Percentiles rank a stretch among this genome's conserved stretches.
phyloP scores from a whole-genome alignment of 2,329 filamentous ascomycete species.

The Verticillium nubilum region DNA sequence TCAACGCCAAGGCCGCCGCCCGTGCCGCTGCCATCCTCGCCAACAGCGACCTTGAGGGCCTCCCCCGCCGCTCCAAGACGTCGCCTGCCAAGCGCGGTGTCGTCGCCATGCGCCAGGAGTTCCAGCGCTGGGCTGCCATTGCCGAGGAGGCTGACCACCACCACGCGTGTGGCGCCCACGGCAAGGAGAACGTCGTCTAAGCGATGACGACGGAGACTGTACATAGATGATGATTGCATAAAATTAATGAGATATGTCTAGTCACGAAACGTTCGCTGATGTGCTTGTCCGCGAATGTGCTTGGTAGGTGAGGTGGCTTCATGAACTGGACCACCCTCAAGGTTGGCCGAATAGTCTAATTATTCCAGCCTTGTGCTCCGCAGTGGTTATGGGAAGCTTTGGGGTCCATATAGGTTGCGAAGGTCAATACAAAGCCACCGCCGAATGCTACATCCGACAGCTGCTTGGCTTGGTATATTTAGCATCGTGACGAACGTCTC shows the following conservation, averaged over 20 bases:
- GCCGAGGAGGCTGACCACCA: conserved; percentile 10
- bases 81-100: conserved; percentile 12
- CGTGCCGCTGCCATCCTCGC: conserved; percentile 37
- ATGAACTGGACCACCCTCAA: no score
- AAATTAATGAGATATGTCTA: neutral
- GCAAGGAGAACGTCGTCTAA: conserved; percentile 2
- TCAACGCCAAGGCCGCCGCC: conserved; percentile 41
- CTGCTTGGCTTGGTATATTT: no score
- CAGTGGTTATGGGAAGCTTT: no score
- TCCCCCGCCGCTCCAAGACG: conserved; percentile 25
- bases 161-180: conserved; percentile 9
- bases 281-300: no score
- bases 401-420: no score
- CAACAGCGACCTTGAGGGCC: conserved; percentile 23
- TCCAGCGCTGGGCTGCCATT: conserved; percentile 12
- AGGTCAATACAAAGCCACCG: no score
- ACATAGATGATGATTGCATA: neutral
- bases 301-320: no score
- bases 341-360: no score
- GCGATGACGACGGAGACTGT: neutral
- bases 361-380: no score
- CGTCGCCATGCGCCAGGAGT: conserved; percentile 12
- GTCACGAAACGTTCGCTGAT: neutral
- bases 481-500: no score
- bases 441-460: no score